These are phyloP conservation scores for Clitopilus hobsonii DNA, from an alignment of 768 basidiomycete genomes.

Conservation along the genomic window DNA sequence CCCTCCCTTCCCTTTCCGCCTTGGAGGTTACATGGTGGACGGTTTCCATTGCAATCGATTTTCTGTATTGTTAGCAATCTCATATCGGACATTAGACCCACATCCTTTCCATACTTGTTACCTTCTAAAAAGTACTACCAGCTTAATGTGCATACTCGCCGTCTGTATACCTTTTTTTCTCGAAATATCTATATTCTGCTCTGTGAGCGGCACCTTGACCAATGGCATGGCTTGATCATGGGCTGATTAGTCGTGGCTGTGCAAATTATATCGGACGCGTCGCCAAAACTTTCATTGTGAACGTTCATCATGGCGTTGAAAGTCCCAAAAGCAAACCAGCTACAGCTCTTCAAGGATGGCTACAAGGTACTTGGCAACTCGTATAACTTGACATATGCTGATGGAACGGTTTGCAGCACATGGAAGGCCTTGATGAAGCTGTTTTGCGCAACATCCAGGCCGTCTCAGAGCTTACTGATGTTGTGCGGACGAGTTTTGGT, in stretches of 20 bases:
- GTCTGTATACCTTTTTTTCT: not conserved
- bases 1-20: not conserved
- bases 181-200: not conserved
- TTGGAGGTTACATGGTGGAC: constrained; percentile 1
- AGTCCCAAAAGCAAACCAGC: constrained; percentile 83
- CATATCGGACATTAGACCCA: constrained; percentile 4
- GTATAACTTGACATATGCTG: not conserved
- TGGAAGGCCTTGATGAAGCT: constrained; percentile 94
- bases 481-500: constrained; percentile 94
- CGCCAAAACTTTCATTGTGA: constrained; percentile 4
- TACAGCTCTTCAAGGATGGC: constrained; percentile 96
- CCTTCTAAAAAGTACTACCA: constrained; percentile 6
- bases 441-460: constrained; percentile 95
- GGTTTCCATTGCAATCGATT: not conserved
- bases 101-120: not conserved
- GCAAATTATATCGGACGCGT: constrained; percentile 18
- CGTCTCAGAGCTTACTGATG: constrained; percentile 90
- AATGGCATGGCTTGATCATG: not conserved
- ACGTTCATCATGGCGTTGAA: constrained; percentile 74
- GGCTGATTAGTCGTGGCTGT: constrained; percentile 15
- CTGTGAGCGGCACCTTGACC: not conserved
- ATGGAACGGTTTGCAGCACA: constrained; percentile 41
- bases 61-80: not conserved
- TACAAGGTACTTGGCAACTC: constrained; percentile 62
- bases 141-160: constrained; percentile 11